Conservation (phyloP, 169 alveolate species). For the Eimeria necatrix region DNA sequence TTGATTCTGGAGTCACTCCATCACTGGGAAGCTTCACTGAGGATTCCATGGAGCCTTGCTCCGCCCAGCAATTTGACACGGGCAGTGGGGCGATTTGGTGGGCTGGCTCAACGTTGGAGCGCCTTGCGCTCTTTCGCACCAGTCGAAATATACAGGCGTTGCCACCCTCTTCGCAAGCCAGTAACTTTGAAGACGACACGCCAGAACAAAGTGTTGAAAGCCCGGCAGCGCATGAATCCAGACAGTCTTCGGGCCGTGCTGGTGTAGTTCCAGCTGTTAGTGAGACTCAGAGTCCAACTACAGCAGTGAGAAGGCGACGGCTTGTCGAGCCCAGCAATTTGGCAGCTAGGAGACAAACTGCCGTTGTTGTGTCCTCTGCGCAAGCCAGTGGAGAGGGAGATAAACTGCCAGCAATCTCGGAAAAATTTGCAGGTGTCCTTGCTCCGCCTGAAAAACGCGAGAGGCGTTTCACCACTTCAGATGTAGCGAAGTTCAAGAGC, state of each 20-base stretch:
- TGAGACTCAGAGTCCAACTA: background rate
- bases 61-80: background rate
- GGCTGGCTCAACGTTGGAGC: background rate
- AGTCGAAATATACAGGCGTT: constrained; percentile 18
- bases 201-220: background rate
- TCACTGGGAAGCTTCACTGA: background rate
- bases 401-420: background rate
- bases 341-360: constrained; percentile 55
- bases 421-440: background rate
- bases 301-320: background rate
- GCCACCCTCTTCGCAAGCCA: constrained; percentile 56
- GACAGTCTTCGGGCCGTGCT: background rate
- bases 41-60: background rate
- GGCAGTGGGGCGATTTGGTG: background rate
- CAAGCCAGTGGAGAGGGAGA: constrained; percentile 1
- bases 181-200: constrained; percentile 29
- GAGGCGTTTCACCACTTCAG: constrained; percentile 7
- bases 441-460: constrained; percentile 24
- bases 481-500: background rate
- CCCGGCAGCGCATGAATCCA: constrained; percentile 13
- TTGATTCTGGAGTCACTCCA: background rate
- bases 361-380: background rate
- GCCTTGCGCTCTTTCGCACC: constrained; percentile 2
- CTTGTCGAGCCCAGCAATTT: background rate
- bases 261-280: background rate